A percentile compares a stretch with the other conserved stretches of the same genome.
Conservation (phyloP, 2,329 filamentous ascomycete genomes). For the Graphiopsis chlorocephala region DNA sequence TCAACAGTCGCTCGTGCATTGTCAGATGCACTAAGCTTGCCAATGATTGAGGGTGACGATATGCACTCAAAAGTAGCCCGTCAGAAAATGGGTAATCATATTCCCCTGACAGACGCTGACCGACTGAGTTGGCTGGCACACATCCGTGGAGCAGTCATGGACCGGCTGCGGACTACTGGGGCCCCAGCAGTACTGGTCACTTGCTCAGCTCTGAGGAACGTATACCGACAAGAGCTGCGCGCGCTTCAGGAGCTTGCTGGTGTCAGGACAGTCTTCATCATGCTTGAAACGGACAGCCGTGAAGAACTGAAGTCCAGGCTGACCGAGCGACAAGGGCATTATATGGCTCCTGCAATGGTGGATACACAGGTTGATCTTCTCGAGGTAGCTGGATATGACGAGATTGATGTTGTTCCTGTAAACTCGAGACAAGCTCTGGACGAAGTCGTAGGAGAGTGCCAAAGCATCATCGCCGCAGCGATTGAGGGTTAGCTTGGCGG, state of each 20-base stretch:
- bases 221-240: conserved; percentile 37
- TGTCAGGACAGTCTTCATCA: conserved; percentile 34
- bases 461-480: not conserved
- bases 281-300: conserved; percentile 33
- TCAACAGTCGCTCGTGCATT: conserved; percentile 38
- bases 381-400: conserved; percentile 30
- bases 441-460: conserved; percentile 5
- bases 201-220: conserved; percentile 40
- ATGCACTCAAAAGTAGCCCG: conserved; percentile 37
- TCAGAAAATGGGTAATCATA: conserved; percentile 33
- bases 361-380: conserved; percentile 35
- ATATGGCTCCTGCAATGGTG: conserved; percentile 39
- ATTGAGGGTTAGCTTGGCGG: not conserved
- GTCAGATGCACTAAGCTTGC: conserved; percentile 29
- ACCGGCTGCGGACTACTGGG: conserved; percentile 22
- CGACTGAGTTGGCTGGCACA: conserved; percentile 21
- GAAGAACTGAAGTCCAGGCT: conserved; percentile 34
- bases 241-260: conserved; percentile 18
- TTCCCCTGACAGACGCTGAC: conserved; percentile 36
- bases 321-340: conserved; percentile 33
- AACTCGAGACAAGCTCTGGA: conserved; percentile 18
- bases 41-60: conserved; percentile 44
- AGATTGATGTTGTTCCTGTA: conserved; percentile 39
- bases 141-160: conserved; percentile 7
- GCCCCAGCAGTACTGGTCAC: conserved; percentile 37